These are phyloP conservation scores for Anethum foeniculum DNA, from an alignment of 140 eudicot species.

Conservation along the genomic window DNA sequence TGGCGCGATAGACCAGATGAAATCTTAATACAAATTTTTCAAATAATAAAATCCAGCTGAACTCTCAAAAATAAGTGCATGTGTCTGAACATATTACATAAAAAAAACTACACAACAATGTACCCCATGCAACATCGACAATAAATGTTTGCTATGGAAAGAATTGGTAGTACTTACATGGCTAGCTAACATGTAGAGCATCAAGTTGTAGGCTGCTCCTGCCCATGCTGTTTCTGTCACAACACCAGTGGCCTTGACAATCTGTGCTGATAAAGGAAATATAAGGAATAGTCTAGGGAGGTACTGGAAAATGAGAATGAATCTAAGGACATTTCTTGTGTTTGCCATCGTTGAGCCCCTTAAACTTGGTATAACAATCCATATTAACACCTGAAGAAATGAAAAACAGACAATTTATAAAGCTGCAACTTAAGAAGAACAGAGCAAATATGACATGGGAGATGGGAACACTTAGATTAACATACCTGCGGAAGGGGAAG, in stretches of 20 bases:
- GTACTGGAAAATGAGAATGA: constrained; percentile 76
- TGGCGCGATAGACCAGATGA: neutral
- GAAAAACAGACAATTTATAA: neutral
- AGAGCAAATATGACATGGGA: neutral
- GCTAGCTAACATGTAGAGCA: constrained; percentile 93
- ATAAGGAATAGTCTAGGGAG: constrained; percentile 75
- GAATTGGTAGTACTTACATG: constrained; percentile 44
- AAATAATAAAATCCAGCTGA: neutral
- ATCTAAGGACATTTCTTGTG: constrained; percentile 76
- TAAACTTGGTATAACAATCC: constrained; percentile 69
- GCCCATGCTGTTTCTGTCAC: constrained; percentile 98
- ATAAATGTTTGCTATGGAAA: neutral
- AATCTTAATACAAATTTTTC: neutral
- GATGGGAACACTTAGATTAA: neutral
- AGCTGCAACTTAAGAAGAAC: neutral
- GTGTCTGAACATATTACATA: neutral
- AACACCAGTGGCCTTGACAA: constrained; percentile 75
- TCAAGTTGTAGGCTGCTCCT: constrained; percentile 95
- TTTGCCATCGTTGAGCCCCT: constrained; percentile 83
- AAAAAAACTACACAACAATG: neutral
- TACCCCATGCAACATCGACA: neutral
- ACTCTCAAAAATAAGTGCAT: neutral
- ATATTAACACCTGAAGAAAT: constrained; percentile 51
- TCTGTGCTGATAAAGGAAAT: constrained; percentile 76
- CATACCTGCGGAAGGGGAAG: constrained; percentile 97